Conservation (phyloP, 768 basidiomycete species). For the Pulveroboletus sp. region DNA sequence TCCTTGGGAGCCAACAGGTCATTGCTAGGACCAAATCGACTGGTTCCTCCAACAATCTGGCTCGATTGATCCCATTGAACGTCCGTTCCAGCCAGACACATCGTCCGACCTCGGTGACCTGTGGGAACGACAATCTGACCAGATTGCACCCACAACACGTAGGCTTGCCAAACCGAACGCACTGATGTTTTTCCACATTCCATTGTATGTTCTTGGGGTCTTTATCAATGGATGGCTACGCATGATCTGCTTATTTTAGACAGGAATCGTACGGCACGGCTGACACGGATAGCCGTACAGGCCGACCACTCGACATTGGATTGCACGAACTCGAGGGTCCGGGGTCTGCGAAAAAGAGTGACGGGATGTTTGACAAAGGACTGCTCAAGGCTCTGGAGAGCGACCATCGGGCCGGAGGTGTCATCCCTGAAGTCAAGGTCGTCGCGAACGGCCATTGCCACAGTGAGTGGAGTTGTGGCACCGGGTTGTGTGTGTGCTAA, state of each 20-base stretch:
- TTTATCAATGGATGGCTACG: not conserved
- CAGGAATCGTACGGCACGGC: conserved; percentile 70
- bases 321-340: conserved; percentile 49
- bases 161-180: conserved; percentile 90
- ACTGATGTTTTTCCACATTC: conserved; percentile 97
- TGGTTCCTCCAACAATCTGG: conserved; percentile 89
- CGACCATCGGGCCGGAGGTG: conserved; percentile 47
- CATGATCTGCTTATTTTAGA: conserved; percentile 32
- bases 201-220: conserved; percentile 50
- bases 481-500: conserved; percentile 8
- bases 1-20: not conserved
- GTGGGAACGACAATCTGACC: conserved; percentile 61
- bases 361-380: conserved; percentile 82
- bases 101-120: conserved; percentile 43
- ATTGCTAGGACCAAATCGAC: conserved; percentile 61
- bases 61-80: conserved; percentile 66
- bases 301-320: conserved; percentile 67
- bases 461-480: conserved; percentile 38
- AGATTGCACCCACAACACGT: conserved; percentile 49
- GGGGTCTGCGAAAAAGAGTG: conserved; percentile 65
- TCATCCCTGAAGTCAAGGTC: conserved; percentile 73
- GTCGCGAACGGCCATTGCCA: conserved; percentile 91
- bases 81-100: conserved; percentile 80
- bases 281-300: conserved; percentile 59
- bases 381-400: conserved; percentile 69